Percentiles rank a stretch among this genome's conserved stretches.
These are phyloP conservation scores for Rhodomyrtus psidioides DNA, from an alignment of 441 rosid genomes.

Conservation along the genomic window DNA sequence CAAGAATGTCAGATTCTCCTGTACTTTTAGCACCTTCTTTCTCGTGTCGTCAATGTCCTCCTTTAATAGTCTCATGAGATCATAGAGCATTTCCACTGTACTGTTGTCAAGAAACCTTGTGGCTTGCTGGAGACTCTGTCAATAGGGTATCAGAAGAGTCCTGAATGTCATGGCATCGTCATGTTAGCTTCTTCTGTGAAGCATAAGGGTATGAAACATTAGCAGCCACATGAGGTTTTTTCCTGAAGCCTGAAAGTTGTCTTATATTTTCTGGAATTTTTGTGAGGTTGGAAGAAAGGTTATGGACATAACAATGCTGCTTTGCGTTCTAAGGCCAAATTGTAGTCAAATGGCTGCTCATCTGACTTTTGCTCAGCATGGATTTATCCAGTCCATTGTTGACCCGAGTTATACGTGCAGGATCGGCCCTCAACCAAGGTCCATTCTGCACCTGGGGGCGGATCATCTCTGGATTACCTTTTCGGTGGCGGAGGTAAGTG, in stretches of 20 bases:
- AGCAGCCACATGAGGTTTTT: background rate
- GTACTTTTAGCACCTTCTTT: background rate
- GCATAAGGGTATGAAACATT: background rate
- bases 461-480: background rate
- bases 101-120: background rate
- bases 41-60: background rate
- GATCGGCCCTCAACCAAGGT: slow-evolving; percentile 2
- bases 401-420: background rate
- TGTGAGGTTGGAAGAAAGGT: background rate
- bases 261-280: background rate
- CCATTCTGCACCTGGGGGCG: background rate
- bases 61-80: background rate
- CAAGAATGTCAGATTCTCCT: background rate
- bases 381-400: background rate
- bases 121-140: background rate
- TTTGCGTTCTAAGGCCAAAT: background rate
- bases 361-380: background rate
- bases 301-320: background rate
- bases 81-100: background rate
- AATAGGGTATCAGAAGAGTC: background rate
- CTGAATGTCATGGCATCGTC: background rate
- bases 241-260: background rate
- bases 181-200: background rate
- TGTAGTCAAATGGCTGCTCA: background rate
- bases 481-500: background rate